Conservation (phyloP, 495 filamentous ascomycete species). For the Lasiosphaeriaceae sp. region DNA sequence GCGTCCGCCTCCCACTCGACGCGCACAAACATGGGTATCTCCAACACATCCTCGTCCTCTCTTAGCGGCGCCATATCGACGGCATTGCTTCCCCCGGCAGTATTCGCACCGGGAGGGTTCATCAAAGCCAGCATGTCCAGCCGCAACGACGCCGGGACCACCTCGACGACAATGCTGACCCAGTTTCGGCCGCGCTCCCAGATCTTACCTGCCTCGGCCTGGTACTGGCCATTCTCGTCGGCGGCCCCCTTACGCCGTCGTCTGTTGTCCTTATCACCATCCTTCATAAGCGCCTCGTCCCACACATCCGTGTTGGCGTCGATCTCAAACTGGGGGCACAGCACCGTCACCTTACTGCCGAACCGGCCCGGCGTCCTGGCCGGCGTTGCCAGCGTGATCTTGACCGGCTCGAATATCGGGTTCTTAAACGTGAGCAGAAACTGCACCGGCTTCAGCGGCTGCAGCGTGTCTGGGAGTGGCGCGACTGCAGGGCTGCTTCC, state of each 20-base stretch:
- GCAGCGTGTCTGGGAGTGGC: constrained; percentile 37
- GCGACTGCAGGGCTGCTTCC: constrained; percentile 6
- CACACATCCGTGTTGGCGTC: constrained; percentile 94
- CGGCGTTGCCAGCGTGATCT: constrained; percentile 83
- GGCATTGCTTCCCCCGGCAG: not conserved
- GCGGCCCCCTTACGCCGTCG: constrained; percentile 29
- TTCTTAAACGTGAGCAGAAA: constrained; percentile 87
- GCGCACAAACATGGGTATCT: constrained; percentile 90
- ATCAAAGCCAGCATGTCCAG: constrained; percentile 20
- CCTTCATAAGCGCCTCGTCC: constrained; percentile 74
- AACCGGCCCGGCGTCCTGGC: constrained; percentile 73
- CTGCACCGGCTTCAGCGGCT: constrained; percentile 68
- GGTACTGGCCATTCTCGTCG: constrained; percentile 33
- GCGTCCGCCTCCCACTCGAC: constrained; percentile 87
- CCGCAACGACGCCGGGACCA: constrained; percentile 64
- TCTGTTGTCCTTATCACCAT: constrained; percentile 27
- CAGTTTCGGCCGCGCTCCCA: constrained; percentile 95
- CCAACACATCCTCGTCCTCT: constrained; percentile 84
- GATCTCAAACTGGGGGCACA: constrained; percentile 92
- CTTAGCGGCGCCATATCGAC: constrained; percentile 34
- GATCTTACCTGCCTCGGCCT: constrained; percentile 85
- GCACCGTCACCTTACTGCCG: constrained; percentile 76
- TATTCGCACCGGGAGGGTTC: constrained; percentile 12
- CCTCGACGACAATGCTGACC: constrained; percentile 87
- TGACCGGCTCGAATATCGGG: constrained; percentile 86